Conservation (phyloP, 306 rosid species). For the Fragaria vesca region DNA sequence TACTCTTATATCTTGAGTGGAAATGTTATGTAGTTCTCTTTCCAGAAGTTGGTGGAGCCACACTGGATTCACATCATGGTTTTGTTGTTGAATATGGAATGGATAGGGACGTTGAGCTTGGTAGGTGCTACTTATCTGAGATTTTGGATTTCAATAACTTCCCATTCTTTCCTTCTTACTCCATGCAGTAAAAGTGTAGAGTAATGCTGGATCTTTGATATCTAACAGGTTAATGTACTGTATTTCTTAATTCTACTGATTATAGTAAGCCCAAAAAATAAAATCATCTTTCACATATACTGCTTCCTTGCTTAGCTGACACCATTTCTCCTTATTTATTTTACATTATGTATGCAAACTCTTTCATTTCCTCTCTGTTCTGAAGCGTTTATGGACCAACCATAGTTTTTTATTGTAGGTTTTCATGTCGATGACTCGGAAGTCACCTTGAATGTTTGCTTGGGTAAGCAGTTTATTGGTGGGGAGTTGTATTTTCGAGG, state of each 20-base stretch:
- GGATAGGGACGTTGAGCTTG: conserved; percentile 83
- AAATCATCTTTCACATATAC: neutral
- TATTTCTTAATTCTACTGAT: neutral
- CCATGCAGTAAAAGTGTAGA: neutral
- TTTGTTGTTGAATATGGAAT: conserved; percentile 92
- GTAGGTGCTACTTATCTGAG: conserved; percentile 41
- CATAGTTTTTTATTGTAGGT: conserved; percentile 53
- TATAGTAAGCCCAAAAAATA: neutral
- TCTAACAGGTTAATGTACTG: neutral
- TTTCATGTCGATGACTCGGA: conserved; percentile 96
- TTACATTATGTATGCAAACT: neutral
- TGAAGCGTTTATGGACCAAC: conserved; percentile 28
- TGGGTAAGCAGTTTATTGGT: conserved; percentile 81
- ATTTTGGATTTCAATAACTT: neutral
- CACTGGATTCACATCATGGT: conserved; percentile 96
- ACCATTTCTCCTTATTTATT: conserved; percentile 13
- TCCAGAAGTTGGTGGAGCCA: conserved; percentile 81
- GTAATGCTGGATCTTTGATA: neutral
- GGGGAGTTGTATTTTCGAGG: conserved; percentile 93
- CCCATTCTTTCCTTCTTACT: neutral
- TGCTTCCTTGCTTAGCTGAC: conserved; percentile 9
- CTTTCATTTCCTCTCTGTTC: conserved; percentile 10
- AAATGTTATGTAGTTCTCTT: conserved; percentile 67
- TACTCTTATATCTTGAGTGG: conserved; percentile 31
- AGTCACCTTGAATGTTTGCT: conserved; percentile 88